Evolutionary conservation across 1,284 basidiomycete species (phyloP), one percentile per base, ranked within the genome.

Genomic region (Schizopora paradoxa): DNA sequence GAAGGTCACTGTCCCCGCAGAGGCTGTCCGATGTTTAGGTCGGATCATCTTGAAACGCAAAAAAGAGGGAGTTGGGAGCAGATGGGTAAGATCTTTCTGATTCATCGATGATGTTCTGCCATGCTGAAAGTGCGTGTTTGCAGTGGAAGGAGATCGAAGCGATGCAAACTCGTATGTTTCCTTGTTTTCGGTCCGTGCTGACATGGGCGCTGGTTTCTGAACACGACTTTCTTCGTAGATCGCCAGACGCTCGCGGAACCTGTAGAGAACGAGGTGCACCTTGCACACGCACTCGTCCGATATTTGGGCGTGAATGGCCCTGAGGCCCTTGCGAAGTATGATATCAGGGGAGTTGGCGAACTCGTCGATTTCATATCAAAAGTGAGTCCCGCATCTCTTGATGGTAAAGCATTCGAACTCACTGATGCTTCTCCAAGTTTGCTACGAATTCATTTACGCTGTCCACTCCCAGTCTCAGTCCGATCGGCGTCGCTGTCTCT

Each of bases 391-490:
- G 36, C 6, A 8, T 19, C 13, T 26, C 27, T 27, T 33, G 45
- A 35, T 29, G 3, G 8, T 18, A 18, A 38, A 21, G 25, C 21
- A 41, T 33, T 19, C 16, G 5, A 19, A 34, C 35, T 34, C 21
- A n/a, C 21, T 28, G 14, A 22, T 39, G 21, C 23, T 22, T 22
- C 1, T 48, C 37, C 7, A 55, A 95, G 88, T 91, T 95, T 60
- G 74, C 78, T 6, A 86, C 87, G 4, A 98, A 97, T 61, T 85
- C 92, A 0, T 90, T 96, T 60, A 86, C 91, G 0, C 69, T 95
- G 8, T 82, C 89, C 0, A 78, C 83, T 0, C 79, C 86, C 0
- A 72, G 83, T 3, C 67, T 95, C 6, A 74, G 77, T 1, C 84
- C 90, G 0, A 71, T 97, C 34, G 94, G 94, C 11, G 79, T 85